Evolutionary conservation across 345 rosid genomes (phyloP).

Genomic region (Syzygium grande): DNA sequence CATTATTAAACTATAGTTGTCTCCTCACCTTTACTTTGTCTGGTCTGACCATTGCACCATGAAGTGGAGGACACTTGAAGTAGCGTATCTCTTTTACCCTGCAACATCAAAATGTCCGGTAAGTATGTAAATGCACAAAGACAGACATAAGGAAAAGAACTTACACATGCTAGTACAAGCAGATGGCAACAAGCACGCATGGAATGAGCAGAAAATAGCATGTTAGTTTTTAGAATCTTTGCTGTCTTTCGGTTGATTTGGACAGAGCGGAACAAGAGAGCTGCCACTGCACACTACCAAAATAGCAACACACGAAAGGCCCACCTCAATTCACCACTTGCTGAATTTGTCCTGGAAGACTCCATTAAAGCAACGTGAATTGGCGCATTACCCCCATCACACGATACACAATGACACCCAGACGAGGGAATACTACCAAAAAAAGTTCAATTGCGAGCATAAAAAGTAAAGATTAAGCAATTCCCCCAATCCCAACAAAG

Average conservation of each 20-base stretch:
- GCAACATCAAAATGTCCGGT: neutral
- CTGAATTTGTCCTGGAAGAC: neutral
- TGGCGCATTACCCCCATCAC: neutral
- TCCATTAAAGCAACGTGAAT: neutral
- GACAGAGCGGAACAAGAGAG: no score
- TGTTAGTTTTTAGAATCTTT: neutral
- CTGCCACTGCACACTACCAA: neutral
- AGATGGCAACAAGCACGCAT: neutral
- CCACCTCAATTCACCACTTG: neutral
- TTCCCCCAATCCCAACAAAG: neutral
- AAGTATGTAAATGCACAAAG: neutral
- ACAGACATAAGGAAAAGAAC: neutral
- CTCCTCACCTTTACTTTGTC: slow-evolving; percentile 82
- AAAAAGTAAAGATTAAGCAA: neutral
- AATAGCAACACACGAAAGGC: neutral
- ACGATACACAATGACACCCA: neutral
- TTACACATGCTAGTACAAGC: neutral
- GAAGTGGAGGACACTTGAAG: slow-evolving; percentile 67
- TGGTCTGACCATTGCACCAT: slow-evolving; percentile 79
- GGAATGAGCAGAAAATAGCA: neutral
- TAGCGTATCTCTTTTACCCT: slow-evolving; percentile 82
- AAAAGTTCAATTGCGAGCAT: neutral
- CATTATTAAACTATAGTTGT: neutral
- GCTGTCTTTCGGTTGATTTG: no score
- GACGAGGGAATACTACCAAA: neutral